A percentile compares a stretch with the other conserved stretches of the same genome.
Conservation (phyloP, 441 rosid species). For the Francoa sonchifolia region DNA sequence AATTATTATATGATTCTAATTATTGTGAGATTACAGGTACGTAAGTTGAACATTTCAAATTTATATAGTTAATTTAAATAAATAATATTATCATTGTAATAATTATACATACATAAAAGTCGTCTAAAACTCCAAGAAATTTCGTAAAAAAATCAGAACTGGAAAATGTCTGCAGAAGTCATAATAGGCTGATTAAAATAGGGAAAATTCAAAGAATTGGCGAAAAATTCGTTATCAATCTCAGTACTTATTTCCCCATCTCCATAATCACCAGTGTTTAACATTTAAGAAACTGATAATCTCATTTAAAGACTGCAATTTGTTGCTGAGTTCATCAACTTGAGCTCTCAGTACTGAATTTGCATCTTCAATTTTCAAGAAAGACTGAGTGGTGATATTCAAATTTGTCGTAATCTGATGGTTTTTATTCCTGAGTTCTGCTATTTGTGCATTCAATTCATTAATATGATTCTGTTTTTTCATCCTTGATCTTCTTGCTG, state of each 20-base stretch:
- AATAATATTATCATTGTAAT: too few species aligned
- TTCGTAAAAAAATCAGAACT: too few species aligned
- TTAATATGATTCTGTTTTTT: constrained; percentile 11
- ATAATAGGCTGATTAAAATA: constrained; percentile 5
- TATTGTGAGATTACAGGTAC: too few species aligned
- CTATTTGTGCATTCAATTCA: not conserved
- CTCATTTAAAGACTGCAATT: constrained; percentile 9
- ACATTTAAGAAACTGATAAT: constrained; percentile 2
- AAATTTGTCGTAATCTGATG: constrained; percentile 1
- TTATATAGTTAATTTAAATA: too few species aligned
- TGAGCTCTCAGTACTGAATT: constrained; percentile 10
- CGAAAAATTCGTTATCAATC: too few species aligned
- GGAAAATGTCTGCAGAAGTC: constrained; percentile 13
- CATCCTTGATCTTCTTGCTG: constrained; percentile 10
- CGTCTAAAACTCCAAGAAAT: too few species aligned
- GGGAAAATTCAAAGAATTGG: not conserved
- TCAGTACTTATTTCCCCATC: too few species aligned
- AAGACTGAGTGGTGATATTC: not conserved
- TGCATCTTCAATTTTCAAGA: not conserved
- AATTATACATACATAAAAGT: too few species aligned
- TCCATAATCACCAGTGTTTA: not conserved
- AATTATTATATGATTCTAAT: too few species aligned
- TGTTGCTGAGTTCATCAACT: constrained; percentile 9
- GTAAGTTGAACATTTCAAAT: too few species aligned
- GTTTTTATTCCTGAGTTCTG: constrained; percentile 3